These are phyloP conservation scores for Phytophthora pini DNA, from an alignment of 352 stramenopile genomes.

Conservation along the genomic window DNA sequence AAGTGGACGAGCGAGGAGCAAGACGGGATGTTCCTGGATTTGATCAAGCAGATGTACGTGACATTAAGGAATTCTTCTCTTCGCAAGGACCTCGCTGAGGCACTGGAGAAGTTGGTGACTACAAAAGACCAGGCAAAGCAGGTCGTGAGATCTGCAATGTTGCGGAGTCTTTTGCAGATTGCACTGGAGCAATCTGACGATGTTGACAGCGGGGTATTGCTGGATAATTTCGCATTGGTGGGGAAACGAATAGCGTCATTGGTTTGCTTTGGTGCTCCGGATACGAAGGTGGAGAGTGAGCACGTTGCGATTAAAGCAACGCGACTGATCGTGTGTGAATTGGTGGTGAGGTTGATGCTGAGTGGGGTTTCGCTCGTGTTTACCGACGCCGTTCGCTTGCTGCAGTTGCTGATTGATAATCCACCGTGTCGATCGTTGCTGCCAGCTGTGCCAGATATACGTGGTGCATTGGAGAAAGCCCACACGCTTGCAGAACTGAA, in stretches of 20 bases:
- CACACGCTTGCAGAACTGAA: conserved; percentile 43
- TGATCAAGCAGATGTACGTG: conserved; percentile 83
- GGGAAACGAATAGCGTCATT: conserved; percentile 32
- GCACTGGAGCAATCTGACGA: conserved; percentile 36
- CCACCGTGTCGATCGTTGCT: conserved; percentile 33
- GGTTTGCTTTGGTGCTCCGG: conserved; percentile 30
- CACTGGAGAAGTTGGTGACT: conserved; percentile 35
- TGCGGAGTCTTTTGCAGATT: conserved; percentile 58
- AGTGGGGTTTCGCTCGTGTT: conserved; percentile 61
- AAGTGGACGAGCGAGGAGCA: conserved; percentile 17
- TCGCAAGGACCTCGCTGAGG: conserved; percentile 42
- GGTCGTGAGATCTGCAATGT: conserved; percentile 40
- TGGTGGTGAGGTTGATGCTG: conserved; percentile 64
- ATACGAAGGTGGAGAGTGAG: conserved; percentile 1
- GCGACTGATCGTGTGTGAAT: conserved; percentile 40
- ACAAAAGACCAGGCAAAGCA: conserved; percentile 63
- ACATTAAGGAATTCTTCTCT: conserved; percentile 40
- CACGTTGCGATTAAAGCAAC: conserved; percentile 1
- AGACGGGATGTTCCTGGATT: conserved; percentile 38
- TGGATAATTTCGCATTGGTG: conserved; percentile 28
- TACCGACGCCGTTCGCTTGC: conserved; percentile 57
- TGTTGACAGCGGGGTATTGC: conserved; percentile 4
- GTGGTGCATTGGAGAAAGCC: conserved; percentile 65
- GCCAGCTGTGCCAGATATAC: conserved; percentile 48
- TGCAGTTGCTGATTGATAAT: conserved; percentile 68